phyloP scores from a whole-genome alignment of 306 rosid species.

The Pachyrhizus erosus region DNA sequence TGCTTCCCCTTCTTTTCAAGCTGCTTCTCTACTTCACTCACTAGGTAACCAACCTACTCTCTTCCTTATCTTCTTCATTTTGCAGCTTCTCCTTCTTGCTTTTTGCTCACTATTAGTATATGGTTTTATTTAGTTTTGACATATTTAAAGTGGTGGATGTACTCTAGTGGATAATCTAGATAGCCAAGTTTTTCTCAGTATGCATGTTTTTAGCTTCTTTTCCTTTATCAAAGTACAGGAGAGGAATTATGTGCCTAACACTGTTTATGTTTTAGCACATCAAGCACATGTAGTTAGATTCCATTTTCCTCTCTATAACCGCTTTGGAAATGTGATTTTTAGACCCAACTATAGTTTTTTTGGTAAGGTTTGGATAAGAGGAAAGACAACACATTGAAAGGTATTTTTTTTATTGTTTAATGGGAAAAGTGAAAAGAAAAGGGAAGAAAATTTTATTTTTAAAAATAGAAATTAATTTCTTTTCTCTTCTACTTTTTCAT shows the following conservation, averaged over 20 bases:
- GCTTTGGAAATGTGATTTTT: background rate
- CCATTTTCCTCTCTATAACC: background rate
- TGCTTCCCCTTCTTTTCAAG: background rate
- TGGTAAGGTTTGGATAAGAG: background rate
- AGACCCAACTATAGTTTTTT: background rate
- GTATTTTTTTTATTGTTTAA: background rate
- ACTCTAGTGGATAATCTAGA: background rate
- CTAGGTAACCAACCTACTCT: background rate
- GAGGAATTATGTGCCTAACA: background rate
- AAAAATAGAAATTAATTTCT: too few relatives aligned
- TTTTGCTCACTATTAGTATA: too few relatives aligned
- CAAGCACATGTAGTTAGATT: background rate
- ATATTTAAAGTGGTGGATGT: background rate
- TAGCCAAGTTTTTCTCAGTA: background rate
- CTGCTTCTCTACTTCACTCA: conserved; percentile 12
- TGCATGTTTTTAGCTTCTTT: background rate
- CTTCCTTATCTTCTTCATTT: background rate
- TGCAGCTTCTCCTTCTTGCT: background rate
- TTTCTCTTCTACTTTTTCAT: background rate
- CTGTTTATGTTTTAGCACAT: background rate
- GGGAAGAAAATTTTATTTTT: background rate
- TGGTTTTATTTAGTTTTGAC: background rate
- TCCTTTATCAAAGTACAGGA: background rate
- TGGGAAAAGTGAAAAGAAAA: too few relatives aligned
- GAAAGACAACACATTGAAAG: background rate